These are phyloP conservation scores for Diplotaxis tenuifolia DNA, from an alignment of 345 rosid genomes.

Conservation along the genomic window DNA sequence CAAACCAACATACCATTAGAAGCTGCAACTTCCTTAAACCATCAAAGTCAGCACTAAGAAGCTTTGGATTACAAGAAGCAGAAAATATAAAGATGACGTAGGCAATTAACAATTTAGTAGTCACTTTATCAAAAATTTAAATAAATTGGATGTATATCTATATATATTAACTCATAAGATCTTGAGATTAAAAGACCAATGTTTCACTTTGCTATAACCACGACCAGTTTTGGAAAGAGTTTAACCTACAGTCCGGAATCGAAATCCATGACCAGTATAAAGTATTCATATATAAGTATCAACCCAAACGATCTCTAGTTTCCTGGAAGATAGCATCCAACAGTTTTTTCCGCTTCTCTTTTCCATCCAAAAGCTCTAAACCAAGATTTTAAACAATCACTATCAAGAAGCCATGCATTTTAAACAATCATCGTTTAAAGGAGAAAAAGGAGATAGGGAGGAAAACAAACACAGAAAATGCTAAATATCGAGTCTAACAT, in stretches of 20 bases:
- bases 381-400: not conserved
- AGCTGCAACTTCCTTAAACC: conserved; percentile 47
- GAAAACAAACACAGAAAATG: not conserved
- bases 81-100: not conserved
- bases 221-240: not conserved
- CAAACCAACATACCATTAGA: conserved; percentile 48
- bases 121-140: no score
- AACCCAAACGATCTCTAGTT: conserved; percentile 46
- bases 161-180: no score
- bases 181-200: no score
- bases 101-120: not conserved
- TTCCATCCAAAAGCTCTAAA: conserved; percentile 43
- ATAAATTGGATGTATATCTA: no score
- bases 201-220: no score
- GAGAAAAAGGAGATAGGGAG: not conserved
- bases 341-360: conserved; percentile 46
- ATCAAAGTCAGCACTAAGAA: not conserved
- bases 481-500: not conserved
- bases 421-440: not conserved
- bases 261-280: conserved; percentile 46
- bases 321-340: conserved; percentile 48
- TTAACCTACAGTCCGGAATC: conserved; percentile 38
- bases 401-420: not conserved
- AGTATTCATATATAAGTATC: no score
- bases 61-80: not conserved